These are phyloP conservation scores for Ascochyta lentis DNA, from an alignment of 2,329 filamentous ascomycete genomes.

Conservation along the genomic window DNA sequence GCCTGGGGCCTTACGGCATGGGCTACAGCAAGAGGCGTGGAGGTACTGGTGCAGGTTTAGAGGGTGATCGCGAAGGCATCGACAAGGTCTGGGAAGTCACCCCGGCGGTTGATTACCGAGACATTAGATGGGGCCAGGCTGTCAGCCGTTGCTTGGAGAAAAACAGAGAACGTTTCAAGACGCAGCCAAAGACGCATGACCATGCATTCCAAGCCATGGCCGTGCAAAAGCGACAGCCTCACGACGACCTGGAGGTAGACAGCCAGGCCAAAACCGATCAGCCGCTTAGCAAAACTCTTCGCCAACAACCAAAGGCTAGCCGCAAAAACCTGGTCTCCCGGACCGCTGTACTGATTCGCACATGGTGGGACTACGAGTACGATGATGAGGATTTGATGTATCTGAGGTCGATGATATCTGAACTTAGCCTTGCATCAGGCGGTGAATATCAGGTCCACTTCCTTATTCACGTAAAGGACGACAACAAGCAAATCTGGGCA, in stretches of 20 bases:
- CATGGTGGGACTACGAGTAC: conserved; percentile 82
- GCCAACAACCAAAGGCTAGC: conserved; percentile 28
- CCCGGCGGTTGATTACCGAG: conserved; percentile 76
- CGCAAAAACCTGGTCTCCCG: conserved; percentile 57
- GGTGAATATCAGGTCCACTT: conserved; percentile 86
- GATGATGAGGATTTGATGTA: conserved; percentile 81
- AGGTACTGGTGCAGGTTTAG: conserved; percentile 83
- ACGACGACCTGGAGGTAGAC: conserved; percentile 12
- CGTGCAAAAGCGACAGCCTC: conserved; percentile 31
- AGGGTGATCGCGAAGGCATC: conserved; percentile 82
- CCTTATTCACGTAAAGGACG: conserved; percentile 82
- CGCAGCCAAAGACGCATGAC: conserved; percentile 42
- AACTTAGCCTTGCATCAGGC: conserved; percentile 77
- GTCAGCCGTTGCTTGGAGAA: conserved; percentile 75
- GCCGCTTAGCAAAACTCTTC: conserved; percentile 19
- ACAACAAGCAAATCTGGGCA: conserved; percentile 80
- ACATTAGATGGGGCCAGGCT: conserved; percentile 78
- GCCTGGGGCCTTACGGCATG: conserved; percentile 86
- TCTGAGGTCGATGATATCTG: conserved; percentile 79
- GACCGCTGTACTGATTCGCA: conserved; percentile 81
- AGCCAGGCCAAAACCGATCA: conserved; percentile 14
- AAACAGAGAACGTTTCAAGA: conserved; percentile 73
- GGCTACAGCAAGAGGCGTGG: conserved; percentile 82
- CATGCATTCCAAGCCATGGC: conserved; percentile 52
- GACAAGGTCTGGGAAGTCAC: conserved; percentile 77